phyloP scores from a whole-genome alignment of 805 yeast species.

The Teunomyces kruisii region DNA sequence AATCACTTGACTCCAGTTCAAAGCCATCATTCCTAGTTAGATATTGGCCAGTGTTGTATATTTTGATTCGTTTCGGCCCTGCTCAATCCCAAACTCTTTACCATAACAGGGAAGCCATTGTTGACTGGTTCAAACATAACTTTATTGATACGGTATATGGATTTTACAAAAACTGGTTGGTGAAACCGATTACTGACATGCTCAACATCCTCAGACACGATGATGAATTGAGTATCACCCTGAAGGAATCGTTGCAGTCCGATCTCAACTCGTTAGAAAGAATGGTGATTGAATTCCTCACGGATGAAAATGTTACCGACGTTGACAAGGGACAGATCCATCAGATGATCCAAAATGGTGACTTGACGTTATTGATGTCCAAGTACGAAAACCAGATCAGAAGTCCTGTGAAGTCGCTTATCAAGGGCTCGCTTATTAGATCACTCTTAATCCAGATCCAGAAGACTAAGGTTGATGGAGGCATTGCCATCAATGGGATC shows the following conservation, averaged over 20 bases:
- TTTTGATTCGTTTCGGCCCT: constrained; percentile 54
- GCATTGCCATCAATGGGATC: constrained; percentile 84
- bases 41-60: constrained; percentile 64
- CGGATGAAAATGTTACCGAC: constrained; percentile 23
- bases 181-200: constrained; percentile 71
- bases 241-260: constrained; percentile 73
- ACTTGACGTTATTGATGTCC: constrained; percentile 74
- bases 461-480: constrained; percentile 94
- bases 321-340: constrained; percentile 33
- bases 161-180: constrained; percentile 79
- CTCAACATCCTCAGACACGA: constrained; percentile 84
- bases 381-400: constrained; percentile 76
- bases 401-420: constrained; percentile 60
- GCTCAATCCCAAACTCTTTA: constrained; percentile 41
- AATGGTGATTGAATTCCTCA: constrained; percentile 77
- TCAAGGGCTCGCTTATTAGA: constrained; percentile 72
- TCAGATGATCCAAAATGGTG: constrained; percentile 63
- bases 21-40: constrained; percentile 46
- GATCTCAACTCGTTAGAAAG: constrained; percentile 81
- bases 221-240: constrained; percentile 72
- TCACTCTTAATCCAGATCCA: constrained; percentile 89
- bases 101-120: constrained; percentile 52
- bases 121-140: constrained; percentile 56
- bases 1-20: neutral
- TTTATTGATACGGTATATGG: constrained; percentile 64